A percentile compares a stretch with the other conserved stretches of the same genome.
Conservation (phyloP, 2,329 filamentous ascomycete genomes). For the Calonectria montana region DNA sequence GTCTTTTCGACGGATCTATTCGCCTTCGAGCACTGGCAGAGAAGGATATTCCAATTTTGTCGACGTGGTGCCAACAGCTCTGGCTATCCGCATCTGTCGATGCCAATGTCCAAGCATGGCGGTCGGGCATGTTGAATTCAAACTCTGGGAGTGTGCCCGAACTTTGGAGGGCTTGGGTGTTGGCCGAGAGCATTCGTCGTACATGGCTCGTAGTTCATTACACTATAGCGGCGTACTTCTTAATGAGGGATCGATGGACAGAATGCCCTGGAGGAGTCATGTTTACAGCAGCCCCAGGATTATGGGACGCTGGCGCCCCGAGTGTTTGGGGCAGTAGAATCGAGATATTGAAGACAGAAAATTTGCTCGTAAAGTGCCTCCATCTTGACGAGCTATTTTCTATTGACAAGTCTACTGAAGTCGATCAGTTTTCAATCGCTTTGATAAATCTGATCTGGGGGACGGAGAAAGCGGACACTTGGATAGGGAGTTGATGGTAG, state of each 20-base stretch:
- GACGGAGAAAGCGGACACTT: not conserved
- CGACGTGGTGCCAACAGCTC: conserved; percentile 11
- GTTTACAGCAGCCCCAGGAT: not conserved
- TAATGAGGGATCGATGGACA: not conserved
- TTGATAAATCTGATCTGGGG: not conserved
- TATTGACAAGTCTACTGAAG: not conserved
- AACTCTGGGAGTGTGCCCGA: not conserved
- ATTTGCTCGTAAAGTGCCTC: not conserved
- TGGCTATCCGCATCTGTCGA: conserved; percentile 7
- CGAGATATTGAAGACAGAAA: not conserved
- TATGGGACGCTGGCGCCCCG: not conserved
- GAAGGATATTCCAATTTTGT: conserved; percentile 7
- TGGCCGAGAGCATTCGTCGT: not conserved
- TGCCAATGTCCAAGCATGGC: not conserved
- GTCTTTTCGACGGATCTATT: conserved; percentile 13
- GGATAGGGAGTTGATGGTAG: not conserved
- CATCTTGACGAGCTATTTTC: not conserved
- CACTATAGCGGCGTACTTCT: not conserved
- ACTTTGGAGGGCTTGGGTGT: not conserved
- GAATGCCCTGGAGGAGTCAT: not conserved
- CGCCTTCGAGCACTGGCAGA: conserved; percentile 19
- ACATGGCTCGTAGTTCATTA: not conserved
- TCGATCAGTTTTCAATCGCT: not conserved
- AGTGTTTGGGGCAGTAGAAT: not conserved
- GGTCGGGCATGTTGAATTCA: not conserved